phyloP scores from a whole-genome alignment of 2,329 filamentous ascomycete species.

The Penicillium freii region DNA sequence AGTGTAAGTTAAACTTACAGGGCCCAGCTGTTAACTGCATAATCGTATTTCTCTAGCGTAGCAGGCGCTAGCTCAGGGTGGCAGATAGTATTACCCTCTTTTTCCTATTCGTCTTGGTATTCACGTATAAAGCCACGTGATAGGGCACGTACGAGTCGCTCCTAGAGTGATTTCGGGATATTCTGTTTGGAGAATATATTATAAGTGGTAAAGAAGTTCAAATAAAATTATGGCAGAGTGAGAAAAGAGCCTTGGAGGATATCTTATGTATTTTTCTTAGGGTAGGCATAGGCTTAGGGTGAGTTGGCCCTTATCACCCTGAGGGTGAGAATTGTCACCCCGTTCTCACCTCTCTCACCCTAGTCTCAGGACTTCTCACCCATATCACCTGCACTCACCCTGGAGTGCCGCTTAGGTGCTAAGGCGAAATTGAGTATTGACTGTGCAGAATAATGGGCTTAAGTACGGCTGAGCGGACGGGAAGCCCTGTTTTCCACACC shows the following conservation, averaged over 20 bases:
- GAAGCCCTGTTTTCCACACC: too few relatives aligned
- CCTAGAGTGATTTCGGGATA: not conserved
- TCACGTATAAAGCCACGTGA: not conserved
- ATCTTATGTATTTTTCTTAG: not conserved
- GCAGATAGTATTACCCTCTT: too few relatives aligned
- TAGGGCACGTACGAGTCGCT: not conserved
- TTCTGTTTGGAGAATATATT: not conserved
- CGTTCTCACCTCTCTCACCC: not conserved
- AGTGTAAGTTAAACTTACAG: too few relatives aligned
- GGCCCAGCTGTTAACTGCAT: fast-evolving
- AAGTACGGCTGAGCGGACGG: too few relatives aligned
- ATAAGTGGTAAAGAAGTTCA: not conserved
- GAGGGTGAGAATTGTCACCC: not conserved
- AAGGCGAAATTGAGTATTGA: not conserved
- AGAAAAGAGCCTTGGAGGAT: not conserved
- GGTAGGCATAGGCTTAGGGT: not conserved
- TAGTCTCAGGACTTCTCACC: not conserved
- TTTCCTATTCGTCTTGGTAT: not conserved
- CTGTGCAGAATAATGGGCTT: not conserved
- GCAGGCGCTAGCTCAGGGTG: too few relatives aligned
- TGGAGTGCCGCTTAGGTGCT: not conserved
- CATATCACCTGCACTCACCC: not conserved
- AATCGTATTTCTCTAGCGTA: too few relatives aligned
- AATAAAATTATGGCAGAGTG: not conserved
- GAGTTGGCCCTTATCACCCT: not conserved